A percentile compares a stretch with the other conserved stretches of the same genome.
Evolutionary conservation across 1,139 yeast species (phyloP).

Genomic region (Geotrichum aggregatum): DNA sequence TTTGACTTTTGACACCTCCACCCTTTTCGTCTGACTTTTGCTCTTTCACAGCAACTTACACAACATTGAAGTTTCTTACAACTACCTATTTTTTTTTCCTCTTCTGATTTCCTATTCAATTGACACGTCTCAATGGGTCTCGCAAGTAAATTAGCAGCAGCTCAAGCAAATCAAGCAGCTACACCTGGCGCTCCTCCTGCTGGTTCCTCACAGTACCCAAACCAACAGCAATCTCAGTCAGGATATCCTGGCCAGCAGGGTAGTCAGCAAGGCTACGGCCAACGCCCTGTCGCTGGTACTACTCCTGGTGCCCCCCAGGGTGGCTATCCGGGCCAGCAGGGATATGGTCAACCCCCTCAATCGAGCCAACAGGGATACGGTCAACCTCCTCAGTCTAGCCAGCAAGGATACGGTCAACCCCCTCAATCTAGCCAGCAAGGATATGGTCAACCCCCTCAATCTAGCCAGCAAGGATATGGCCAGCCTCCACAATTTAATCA

Average conservation of each 20-base stretch:
- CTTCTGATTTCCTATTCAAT: neutral
- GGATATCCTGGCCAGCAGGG: no score
- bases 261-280: constrained; percentile 25
- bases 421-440: constrained; percentile 5
- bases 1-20: neutral
- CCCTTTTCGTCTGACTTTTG: neutral
- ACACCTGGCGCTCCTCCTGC: constrained; percentile 18
- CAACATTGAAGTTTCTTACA: neutral
- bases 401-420: neutral
- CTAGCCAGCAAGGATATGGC: neutral
- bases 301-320: neutral
- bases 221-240: no score
- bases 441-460: constrained; percentile 4
- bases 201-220: constrained; percentile 11
- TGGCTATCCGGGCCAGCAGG: constrained; percentile 5
- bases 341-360: neutral
- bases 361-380: constrained; percentile 8
- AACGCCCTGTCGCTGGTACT: constrained; percentile 6
- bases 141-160: constrained; percentile 22
- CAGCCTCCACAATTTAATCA: constrained; percentile 1
- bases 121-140: constrained; percentile 20
- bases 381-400: constrained; percentile 2
- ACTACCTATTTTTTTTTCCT: neutral
- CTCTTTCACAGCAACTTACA: no score
- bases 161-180: constrained; percentile 19